These are phyloP conservation scores for Noccaea bulbosa DNA, from an alignment of 345 rosid genomes.

Conservation along the genomic window DNA sequence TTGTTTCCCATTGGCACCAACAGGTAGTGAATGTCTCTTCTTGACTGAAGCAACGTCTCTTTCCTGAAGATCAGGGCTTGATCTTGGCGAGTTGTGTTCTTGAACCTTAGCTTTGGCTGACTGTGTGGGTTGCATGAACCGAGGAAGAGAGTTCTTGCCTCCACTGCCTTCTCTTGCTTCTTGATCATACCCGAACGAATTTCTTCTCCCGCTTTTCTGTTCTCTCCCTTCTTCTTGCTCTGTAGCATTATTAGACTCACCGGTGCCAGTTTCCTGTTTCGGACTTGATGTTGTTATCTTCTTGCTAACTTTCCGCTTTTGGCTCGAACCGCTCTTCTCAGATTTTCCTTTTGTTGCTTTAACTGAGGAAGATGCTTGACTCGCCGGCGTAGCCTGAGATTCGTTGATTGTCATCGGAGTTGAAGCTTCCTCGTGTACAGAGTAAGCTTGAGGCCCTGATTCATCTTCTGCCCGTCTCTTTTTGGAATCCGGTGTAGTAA, in stretches of 20 bases:
- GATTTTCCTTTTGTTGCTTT: constrained; percentile 55
- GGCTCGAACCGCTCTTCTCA: constrained; percentile 56
- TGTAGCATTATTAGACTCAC: constrained; percentile 43
- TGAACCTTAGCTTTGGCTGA: constrained; percentile 89
- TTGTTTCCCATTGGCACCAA: constrained; percentile 79
- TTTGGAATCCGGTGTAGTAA: constrained; percentile 51
- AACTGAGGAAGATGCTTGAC: constrained; percentile 65
- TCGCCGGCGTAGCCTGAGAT: constrained; percentile 85
- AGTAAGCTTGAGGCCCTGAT: constrained; percentile 28
- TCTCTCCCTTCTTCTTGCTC: constrained; percentile 65
- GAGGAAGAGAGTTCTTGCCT: constrained; percentile 78
- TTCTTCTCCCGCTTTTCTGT: constrained; percentile 64
- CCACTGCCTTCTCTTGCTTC: constrained; percentile 75
- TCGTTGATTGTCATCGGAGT: constrained; percentile 70
- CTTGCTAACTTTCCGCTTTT: constrained; percentile 67
- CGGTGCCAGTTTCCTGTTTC: constrained; percentile 55
- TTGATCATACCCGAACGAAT: constrained; percentile 72
- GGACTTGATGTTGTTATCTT: constrained; percentile 65
- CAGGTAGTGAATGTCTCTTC: constrained; percentile 93
- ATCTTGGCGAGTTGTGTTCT: constrained; percentile 83
- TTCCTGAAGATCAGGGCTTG: constrained; percentile 91
- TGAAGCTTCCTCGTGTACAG: constrained; percentile 60
- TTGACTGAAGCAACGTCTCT: constrained; percentile 59
- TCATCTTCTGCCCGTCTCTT: constrained; percentile 48
- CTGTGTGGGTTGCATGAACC: constrained; percentile 94